Base-by-base conservation (phyloP, 2,329 filamentous ascomycete genomes). In the Pseudogymnoascus sp. region DNA sequence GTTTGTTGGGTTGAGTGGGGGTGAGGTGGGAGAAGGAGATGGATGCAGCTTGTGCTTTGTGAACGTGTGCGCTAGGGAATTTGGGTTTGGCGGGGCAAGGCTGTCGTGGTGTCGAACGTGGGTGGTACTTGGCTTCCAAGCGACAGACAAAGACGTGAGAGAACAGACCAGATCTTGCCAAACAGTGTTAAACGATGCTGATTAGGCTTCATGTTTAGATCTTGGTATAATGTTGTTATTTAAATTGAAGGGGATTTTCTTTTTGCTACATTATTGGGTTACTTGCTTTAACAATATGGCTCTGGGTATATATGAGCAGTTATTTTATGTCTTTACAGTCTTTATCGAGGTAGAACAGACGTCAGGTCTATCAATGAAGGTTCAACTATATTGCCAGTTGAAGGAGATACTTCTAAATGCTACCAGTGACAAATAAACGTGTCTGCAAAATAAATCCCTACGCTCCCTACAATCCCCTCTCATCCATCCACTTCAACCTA, bases 401-500 rank as follows among this genome's bases (percentile, higher is more conserved):
- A 21, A 21, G 21, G 21, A 21, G 21, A 21, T 21, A 21, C 21
- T 4, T 21, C 21, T 21, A 21, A 21, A 21, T 21, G 21, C 21
- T 21, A 21, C 21, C 21, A 21, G 21, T 21, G 21, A 21, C 21
- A 21, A 21, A 21, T 21, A 21, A 21, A 21, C 21, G 21, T 21
- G 21, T 21, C 21, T 21, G 21, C 21, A 21, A 21, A 21, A 21
- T 21, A 21, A 21, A 21, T 21, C 21, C 21, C 21, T 21, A 21
- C 21, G 21, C 21, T 21, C 21, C 21, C 21, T 41, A 63, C 58
- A 68, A 63, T 17, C 66, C 65, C 24, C 70, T 69, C 15, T 71
- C 67, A 63, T 74, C 70, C 72, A 76, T 72, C 61, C 71, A 73
- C 64, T 79, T 80, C 67, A 89, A 73, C 61, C 87, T 77, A 60